These are phyloP conservation scores for Prunus fruticosa DNA, from an alignment of 306 rosid genomes.

Conservation along the genomic window DNA sequence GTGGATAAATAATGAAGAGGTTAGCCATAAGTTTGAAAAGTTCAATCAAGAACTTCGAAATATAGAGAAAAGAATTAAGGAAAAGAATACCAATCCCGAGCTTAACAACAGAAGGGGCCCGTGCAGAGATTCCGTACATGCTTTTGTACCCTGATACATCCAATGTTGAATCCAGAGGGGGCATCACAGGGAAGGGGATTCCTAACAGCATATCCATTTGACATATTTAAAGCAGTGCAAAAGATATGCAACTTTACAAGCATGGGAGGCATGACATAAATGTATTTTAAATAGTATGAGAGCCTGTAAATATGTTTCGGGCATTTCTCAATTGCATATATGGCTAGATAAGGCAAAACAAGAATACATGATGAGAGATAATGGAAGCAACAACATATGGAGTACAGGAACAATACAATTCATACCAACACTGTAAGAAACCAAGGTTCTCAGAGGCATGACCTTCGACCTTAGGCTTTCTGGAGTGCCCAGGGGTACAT, in stretches of 20 bases:
- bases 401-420: background rate
- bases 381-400: background rate
- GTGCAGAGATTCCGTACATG: constrained; percentile 40
- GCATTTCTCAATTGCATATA: background rate
- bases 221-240: background rate
- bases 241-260: background rate
- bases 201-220: constrained; percentile 61
- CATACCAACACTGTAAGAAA: constrained; percentile 9
- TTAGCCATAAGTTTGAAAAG: constrained; percentile 42
- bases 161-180: constrained; percentile 35
- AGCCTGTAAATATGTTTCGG: background rate
- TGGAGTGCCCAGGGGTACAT: background rate
- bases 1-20: constrained; percentile 52
- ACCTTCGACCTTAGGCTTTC: background rate
- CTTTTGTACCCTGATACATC: constrained; percentile 45
- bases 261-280: background rate
- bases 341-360: background rate
- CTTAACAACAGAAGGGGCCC: constrained; percentile 60
- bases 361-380: background rate
- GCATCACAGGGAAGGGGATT: constrained; percentile 45
- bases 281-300: background rate
- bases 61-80: constrained; percentile 46
- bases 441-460: background rate
- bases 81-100: constrained; percentile 49
- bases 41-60: constrained; percentile 42